A percentile compares a stretch with the other conserved stretches of the same genome.
Conservation (phyloP, 805 yeast species). For the Scheffersomyces spartinae region DNA sequence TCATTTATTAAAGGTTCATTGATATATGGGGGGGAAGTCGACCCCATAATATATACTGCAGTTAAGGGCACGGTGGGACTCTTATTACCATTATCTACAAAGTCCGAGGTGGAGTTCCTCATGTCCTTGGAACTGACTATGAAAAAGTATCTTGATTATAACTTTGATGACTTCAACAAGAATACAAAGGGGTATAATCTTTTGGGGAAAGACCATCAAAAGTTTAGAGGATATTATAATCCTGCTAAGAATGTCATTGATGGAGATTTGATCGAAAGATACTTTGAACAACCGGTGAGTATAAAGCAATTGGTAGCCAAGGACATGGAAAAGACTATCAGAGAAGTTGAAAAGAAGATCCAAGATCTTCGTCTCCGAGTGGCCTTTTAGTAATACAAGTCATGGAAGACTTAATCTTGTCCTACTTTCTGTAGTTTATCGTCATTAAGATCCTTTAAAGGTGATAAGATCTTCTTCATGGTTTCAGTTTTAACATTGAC, state of each 20-base stretch:
- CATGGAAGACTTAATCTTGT: no score
- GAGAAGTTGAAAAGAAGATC: conserved; percentile 40
- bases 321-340: conserved; percentile 33
- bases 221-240: conserved; percentile 69
- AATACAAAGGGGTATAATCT: conserved; percentile 18
- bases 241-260: conserved; percentile 72
- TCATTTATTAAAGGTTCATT: conserved; percentile 43
- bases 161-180: conserved; percentile 15
- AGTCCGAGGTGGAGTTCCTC: conserved; percentile 51
- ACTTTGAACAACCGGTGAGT: conserved; percentile 19
- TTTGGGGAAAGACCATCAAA: conserved; percentile 57
- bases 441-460: no score
- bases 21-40: conserved; percentile 47
- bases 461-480: no score
- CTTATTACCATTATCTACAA: conserved; percentile 53
- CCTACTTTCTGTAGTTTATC: no score
- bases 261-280: conserved; percentile 76
- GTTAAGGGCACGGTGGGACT: conserved; percentile 75
- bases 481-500: no score
- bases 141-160: conserved; percentile 16
- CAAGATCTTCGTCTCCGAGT: conserved; percentile 39
- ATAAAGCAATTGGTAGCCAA: conserved; percentile 26
- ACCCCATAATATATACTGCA: conserved; percentile 60
- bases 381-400: conserved; percentile 15
- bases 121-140: conserved; percentile 39